These are phyloP conservation scores for Fusarium veterinarium DNA, from an alignment of 2,329 filamentous ascomycete genomes.

Conservation along the genomic window DNA sequence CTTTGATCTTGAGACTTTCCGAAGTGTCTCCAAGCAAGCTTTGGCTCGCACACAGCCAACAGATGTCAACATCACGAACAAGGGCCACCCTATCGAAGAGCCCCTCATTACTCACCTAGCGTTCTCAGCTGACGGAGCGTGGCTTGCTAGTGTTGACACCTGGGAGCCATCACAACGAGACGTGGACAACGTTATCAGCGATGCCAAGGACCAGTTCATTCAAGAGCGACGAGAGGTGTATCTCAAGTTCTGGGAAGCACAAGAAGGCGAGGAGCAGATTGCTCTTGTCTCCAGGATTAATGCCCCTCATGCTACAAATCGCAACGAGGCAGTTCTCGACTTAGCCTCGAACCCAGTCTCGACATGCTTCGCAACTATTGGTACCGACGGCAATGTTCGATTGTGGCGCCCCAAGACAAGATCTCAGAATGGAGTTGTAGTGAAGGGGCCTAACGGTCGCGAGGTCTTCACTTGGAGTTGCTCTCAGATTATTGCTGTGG, in stretches of 20 bases:
- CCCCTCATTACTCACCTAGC: constrained; percentile 81
- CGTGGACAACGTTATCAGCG: constrained; percentile 59
- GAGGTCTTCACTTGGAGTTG: constrained; percentile 80
- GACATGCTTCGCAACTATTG: constrained; percentile 84
- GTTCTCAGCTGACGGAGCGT: constrained; percentile 83
- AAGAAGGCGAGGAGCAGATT: constrained; percentile 68
- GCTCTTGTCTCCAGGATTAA: constrained; percentile 86
- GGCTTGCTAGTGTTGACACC: constrained; percentile 92
- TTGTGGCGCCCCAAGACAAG: constrained; percentile 83
- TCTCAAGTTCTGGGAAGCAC: constrained; percentile 89
- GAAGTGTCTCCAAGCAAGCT: constrained; percentile 86
- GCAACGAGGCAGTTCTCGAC: constrained; percentile 73
- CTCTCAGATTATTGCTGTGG: constrained; percentile 67
- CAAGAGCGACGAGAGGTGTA: constrained; percentile 75
- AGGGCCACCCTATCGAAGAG: constrained; percentile 77
- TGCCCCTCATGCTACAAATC: constrained; percentile 75
- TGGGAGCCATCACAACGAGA: constrained; percentile 84
- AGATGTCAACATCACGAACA: constrained; percentile 78
- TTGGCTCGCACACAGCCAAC: constrained; percentile 89
- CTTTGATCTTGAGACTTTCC: constrained; percentile 83
- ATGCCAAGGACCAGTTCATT: constrained; percentile 58
- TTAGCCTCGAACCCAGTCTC: constrained; percentile 76
- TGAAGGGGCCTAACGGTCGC: constrained; percentile 68
- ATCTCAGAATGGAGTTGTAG: constrained; percentile 73
- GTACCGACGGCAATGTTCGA: constrained; percentile 80